Evolutionary conservation across 208 protist species (phyloP), one percentile per base, ranked within the genome.

Genomic region (Herpetomonas samuelpessoai): DNA sequence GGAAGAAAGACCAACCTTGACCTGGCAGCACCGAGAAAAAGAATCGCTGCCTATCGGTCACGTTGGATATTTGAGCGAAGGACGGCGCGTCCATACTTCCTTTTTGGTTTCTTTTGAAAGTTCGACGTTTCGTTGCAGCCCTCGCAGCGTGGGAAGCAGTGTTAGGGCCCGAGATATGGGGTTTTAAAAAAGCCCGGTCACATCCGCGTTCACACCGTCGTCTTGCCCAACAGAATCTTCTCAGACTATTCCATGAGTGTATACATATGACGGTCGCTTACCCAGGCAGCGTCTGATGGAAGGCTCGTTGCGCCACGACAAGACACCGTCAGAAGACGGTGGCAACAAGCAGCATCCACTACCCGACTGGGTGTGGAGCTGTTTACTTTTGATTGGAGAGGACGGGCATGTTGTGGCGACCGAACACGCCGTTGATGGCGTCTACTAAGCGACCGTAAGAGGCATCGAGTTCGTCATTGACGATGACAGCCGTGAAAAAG

Each of bases 391-490:
- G 19, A 21, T 45, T 29, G 21, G 51, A 18, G 16, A 88, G 72
- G 18, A 71, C 67, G 29, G 59, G 29, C 84, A 94, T 92, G 56
- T 62, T 48, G 65, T 80, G 65, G 57, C 69, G 71, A 60, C 59
- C 57, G 25, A 95, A 83, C 46, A 81, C 68, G 6, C 57, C 59
- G 51, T 78, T 79, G 54, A 94, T 55, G 31, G 77, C 60, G 9
- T 67, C 66, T 14, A 89, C 53, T 16, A 96, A 62, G 21, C 73
- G 38, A 2, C 60, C 49, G 71, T 92, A 93, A 21, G 91, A 71
- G 22, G 47, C 61, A 3, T 93, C 82, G 16, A 95, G 55, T n/a
- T 90, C 68, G 29, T 87, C 70, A 57, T 96, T 96, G 27, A 86
- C 59, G 12, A 96, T 70, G 4, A 80, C 59, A n/a, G 60, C 51